Conservation (phyloP, 2,329 filamentous ascomycete genomes). For the Claviceps purpurea region DNA sequence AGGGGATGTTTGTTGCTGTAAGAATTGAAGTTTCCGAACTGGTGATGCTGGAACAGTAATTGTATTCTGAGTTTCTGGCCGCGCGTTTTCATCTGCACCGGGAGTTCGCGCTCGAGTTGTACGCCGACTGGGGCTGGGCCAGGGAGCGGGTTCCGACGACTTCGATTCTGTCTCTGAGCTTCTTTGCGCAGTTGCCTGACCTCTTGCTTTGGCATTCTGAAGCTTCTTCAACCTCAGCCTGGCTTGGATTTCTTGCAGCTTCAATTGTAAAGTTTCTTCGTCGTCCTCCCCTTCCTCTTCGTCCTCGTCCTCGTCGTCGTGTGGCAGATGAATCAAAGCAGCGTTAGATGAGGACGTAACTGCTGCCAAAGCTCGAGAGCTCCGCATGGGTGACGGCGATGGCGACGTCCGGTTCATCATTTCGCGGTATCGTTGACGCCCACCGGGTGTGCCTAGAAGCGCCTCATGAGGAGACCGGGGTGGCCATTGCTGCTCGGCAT, state of each 20-base stretch:
- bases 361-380: slow-evolving; percentile 9
- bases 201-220: slow-evolving; percentile 38
- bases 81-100: slow-evolving; percentile 10
- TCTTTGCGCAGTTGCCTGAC: slow-evolving; percentile 9
- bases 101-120: slow-evolving; percentile 15
- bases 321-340: slow-evolving; percentile 20
- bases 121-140: slow-evolving; percentile 11
- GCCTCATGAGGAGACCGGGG: slow-evolving; percentile 53
- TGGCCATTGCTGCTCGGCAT: slow-evolving; percentile 46
- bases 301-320: slow-evolving; percentile 33
- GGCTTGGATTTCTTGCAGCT: slow-evolving; percentile 80
- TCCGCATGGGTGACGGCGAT: slow-evolving; percentile 46
- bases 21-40: slow-evolving; percentile 44
- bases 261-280: slow-evolving; percentile 77
- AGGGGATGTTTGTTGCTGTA: slow-evolving; percentile 54
- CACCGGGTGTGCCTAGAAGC: slow-evolving; percentile 57
- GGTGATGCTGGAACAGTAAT: slow-evolving; percentile 68
- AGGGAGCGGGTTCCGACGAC: slow-evolving; percentile 7
- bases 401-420: slow-evolving; percentile 53
- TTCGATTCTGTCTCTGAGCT: slow-evolving; percentile 9
- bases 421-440: slow-evolving; percentile 60
- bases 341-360: slow-evolving; percentile 7
- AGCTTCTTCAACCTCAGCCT: slow-evolving; percentile 77
- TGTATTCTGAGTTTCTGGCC: slow-evolving; percentile 15
- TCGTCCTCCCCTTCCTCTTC: slow-evolving; percentile 40